Base-by-base conservation (phyloP, 352 stramenopile genomes). In the Globisporangium uncinulatum region DNA sequence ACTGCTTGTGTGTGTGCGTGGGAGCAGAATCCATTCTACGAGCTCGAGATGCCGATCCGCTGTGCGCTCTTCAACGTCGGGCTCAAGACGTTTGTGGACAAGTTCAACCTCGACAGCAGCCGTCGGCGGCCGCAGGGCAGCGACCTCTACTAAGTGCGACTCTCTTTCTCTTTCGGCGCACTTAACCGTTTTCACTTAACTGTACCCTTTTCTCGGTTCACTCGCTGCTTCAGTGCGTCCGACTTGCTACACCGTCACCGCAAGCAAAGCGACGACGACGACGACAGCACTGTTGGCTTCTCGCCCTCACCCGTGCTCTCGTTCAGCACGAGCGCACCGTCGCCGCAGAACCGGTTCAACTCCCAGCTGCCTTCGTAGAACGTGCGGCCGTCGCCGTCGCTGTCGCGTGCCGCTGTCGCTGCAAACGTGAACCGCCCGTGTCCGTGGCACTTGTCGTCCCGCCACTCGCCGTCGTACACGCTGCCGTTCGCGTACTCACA, bases 41-140 rank as follows among this genome's bases (percentile, higher is more conserved):
- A 98, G 68, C 76, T 97, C 31, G 92, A 98, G 66, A 97, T 97
- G 89, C 91, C 92, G 11, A 97, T 98, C 63, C 89, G 92, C 42
- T 98, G 92, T 73, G 90, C 89, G 41, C 75, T 97, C 37, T 98
- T 98, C 69, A 93, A 96, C 57, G 59, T 73, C 17, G 76, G 89
- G 54, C 79, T 98, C 59, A 92, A 96, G 62, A 73, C 62, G 3
- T 91, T 94, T 36, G 85, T 97, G 21, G 87, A 96, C 62, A 92
- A 85, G 59, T 89, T 92, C 61, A 94, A 94, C 59, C 24, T 72
- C 10, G 79, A 89, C 44, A 87, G 75, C 55, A 67, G 61, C 32
- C 67, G 75, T 1, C 80, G 80, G 54, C 80, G 80, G 56, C 80
- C 80, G 20, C 77, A 81, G 21, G 62, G 62, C 29, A 67, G 49